A percentile compares a stretch with the other conserved stretches of the same genome.
These are phyloP conservation scores for Sherardia arvensis DNA, from an alignment of 257 asterid species.

Conservation along the genomic window DNA sequence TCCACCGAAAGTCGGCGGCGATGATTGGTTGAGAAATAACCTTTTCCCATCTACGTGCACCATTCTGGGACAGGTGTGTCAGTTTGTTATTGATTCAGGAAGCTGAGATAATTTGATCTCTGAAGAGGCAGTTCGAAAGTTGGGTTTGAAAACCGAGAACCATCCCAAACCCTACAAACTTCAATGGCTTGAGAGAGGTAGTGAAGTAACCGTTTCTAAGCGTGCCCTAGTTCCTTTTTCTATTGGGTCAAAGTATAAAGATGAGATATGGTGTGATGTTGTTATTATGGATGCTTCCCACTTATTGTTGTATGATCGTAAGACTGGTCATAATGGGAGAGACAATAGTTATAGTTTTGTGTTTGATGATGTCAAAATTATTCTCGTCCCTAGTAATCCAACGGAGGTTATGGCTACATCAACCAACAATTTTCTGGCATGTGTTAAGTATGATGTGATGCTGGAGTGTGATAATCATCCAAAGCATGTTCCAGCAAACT, in stretches of 20 bases:
- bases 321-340: too few species aligned
- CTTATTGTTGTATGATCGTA: too few species aligned
- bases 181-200: not conserved
- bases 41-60: not conserved
- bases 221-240: not conserved
- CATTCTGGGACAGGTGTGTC: not conserved
- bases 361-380: too few species aligned
- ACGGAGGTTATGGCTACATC: too few species aligned
- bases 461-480: too few species aligned
- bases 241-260: not conserved
- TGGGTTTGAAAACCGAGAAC: not conserved
- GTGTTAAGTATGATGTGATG: too few species aligned
- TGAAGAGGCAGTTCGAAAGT: not conserved
- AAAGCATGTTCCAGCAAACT: not conserved
- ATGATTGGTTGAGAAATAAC: not conserved
- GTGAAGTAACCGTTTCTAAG: not conserved
- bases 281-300: too few species aligned
- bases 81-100: not conserved
- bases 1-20: not conserved
- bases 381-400: too few species aligned
- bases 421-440: too few species aligned
- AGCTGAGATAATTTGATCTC: not conserved
- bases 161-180: not conserved
- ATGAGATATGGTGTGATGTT: too few species aligned
- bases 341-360: too few species aligned